A percentile compares a stretch with the other conserved stretches of the same genome.
Conservation (phyloP, 2,329 filamentous ascomycete genomes). For the Xylariaceae sp. region DNA sequence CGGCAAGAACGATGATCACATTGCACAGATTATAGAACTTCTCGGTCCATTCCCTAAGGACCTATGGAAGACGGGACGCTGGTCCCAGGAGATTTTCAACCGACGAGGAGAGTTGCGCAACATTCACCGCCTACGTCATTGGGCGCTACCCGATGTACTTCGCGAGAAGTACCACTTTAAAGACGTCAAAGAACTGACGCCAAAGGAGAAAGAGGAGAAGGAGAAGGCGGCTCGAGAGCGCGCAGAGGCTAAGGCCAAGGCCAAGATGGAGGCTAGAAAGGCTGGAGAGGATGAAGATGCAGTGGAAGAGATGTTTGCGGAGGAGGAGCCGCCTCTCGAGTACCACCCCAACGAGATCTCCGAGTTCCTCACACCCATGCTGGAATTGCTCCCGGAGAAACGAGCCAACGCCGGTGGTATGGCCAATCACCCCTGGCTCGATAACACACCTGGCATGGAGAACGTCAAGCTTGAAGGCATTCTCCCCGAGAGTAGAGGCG, state of each 20-base stretch:
- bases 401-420: constrained; percentile 94
- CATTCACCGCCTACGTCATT: constrained; percentile 92
- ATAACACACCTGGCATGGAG: constrained; percentile 86
- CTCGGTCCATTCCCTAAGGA: constrained; percentile 90
- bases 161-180: constrained; percentile 96
- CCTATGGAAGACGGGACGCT: constrained; percentile 87
- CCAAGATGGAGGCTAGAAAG: constrained; percentile 33
- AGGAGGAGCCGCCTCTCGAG: constrained; percentile 29
- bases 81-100: constrained; percentile 98
- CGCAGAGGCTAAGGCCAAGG: constrained; percentile 64
- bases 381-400: constrained; percentile 81
- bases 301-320: constrained; percentile 29
- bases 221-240: constrained; percentile 29
- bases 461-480: constrained; percentile 66
- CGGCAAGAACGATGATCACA: constrained; percentile 98
- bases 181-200: constrained; percentile 68
- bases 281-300: constrained; percentile 31
- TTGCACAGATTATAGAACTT: constrained; percentile 96
- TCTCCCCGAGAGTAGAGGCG: constrained; percentile 73
- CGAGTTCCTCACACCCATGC: constrained; percentile 83
- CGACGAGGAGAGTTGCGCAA: constrained; percentile 95
- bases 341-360: constrained; percentile 49
- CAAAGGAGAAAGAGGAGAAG: constrained; percentile 31
- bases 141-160: constrained; percentile 88
- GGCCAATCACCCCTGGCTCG: constrained; percentile 77